A percentile compares a stretch with the other conserved stretches of the same genome.
phyloP scores from a whole-genome alignment of 139 green algal genomes.

The Closterium sp. region DNA sequence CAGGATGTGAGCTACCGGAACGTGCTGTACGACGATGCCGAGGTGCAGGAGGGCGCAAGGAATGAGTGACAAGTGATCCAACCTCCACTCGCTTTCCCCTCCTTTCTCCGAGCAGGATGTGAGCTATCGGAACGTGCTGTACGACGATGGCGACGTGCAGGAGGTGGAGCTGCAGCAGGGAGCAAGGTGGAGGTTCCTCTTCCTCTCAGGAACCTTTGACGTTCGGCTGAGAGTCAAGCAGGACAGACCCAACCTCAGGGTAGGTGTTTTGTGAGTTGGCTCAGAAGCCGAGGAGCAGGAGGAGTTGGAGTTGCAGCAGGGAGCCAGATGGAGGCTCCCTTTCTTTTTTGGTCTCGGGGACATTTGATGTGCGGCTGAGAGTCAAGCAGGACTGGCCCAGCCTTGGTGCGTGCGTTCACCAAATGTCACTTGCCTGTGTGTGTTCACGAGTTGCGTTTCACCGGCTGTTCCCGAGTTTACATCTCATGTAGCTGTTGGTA shows the following conservation, averaged over 20 bases:
- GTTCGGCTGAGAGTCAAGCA: constrained; percentile 50
- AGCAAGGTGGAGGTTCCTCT: constrained; percentile 53
- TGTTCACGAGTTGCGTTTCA: not conserved
- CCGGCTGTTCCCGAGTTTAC: not conserved
- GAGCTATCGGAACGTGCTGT: constrained; percentile 54
- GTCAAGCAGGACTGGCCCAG: constrained; percentile 52
- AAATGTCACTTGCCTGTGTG: not conserved
- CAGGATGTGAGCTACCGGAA: constrained; percentile 53
- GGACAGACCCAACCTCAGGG: constrained; percentile 36
- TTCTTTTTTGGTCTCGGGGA: constrained; percentile 49
- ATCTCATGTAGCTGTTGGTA: too few species aligned
- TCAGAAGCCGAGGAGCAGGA: too few species aligned
- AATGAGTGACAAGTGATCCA: too few species aligned
- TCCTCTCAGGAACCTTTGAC: constrained; percentile 51
- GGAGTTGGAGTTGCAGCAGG: constrained; percentile 64
- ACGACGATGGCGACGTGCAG: constrained; percentile 55
- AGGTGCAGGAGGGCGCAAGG: constrained; percentile 60
- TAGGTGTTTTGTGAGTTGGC: too few species aligned
- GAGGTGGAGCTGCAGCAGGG: constrained; percentile 64
- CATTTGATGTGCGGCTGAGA: constrained; percentile 47
- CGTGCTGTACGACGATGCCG: constrained; percentile 58
- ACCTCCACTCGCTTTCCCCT: too few species aligned
- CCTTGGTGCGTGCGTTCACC: too few species aligned
- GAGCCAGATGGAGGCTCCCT: constrained; percentile 55
- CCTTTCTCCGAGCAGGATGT: constrained; percentile 35